Conservation (phyloP, 306 rosid species). For the Echinosophora koreensis region DNA sequence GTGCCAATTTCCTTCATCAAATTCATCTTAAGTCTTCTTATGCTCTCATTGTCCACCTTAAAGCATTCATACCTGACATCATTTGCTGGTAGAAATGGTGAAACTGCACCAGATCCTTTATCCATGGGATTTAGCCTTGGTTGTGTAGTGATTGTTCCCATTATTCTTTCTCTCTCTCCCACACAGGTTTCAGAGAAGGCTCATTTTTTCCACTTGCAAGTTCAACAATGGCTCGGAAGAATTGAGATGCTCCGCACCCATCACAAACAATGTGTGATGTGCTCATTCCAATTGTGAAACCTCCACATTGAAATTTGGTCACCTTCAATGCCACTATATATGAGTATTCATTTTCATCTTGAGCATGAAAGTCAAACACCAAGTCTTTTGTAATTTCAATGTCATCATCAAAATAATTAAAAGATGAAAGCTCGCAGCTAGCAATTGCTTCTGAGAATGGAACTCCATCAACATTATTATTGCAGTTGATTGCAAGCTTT, state of each 20-base stretch:
- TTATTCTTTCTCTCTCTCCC: constrained; percentile 59
- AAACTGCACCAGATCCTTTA: constrained; percentile 12
- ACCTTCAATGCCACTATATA: constrained; percentile 42
- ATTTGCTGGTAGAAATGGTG: constrained; percentile 45
- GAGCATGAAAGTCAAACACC: constrained; percentile 14
- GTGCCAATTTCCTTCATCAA: not conserved
- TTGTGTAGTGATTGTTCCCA: constrained; percentile 25
- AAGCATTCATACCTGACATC: constrained; percentile 27
- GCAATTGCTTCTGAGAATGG: constrained; percentile 55
- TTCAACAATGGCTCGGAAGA: constrained; percentile 52
- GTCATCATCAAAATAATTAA: constrained; percentile 49
- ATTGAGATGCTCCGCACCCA: constrained; percentile 45
- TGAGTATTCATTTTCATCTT: constrained; percentile 40
- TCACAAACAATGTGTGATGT: constrained; percentile 47
- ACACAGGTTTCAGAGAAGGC: constrained; percentile 54
- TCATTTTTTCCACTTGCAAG: constrained; percentile 52
- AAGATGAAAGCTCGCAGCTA: constrained; percentile 46
- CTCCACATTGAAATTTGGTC: constrained; percentile 54
- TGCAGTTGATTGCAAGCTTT: constrained; percentile 53
- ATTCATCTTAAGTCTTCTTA: constrained; percentile 45
- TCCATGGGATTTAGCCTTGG: constrained; percentile 16
- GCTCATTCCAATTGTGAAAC: constrained; percentile 48
- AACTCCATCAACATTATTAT: constrained; percentile 42
- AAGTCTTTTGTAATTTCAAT: constrained; percentile 33
- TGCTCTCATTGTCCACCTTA: constrained; percentile 37